Percentiles rank a stretch among this genome's conserved stretches.
These are phyloP conservation scores for Malus hybrid DNA, from an alignment of 331 rosid genomes.

Conservation along the genomic window DNA sequence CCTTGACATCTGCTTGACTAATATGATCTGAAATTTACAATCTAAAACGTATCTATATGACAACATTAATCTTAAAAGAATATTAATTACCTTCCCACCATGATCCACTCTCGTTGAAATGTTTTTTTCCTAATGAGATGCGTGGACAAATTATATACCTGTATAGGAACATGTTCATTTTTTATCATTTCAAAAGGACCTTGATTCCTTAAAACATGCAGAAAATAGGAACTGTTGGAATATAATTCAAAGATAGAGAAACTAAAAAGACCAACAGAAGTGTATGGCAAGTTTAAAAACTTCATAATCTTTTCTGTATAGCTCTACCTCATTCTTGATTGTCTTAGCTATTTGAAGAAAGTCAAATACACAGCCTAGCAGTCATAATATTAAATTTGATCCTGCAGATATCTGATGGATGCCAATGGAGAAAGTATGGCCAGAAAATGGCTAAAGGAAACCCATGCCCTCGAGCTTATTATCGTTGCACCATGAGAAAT, in stretches of 20 bases:
- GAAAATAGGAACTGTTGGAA: not conserved
- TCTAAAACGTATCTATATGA: not conserved
- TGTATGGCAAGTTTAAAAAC: not conserved
- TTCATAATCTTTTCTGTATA: not conserved
- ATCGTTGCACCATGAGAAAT: constrained; percentile 69
- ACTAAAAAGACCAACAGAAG: not conserved
- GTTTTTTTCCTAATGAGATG: not conserved
- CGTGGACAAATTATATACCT: not conserved
- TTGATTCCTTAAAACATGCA: not conserved
- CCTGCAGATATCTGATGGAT: constrained; percentile 63
- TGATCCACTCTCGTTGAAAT: not conserved
- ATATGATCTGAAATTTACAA: not conserved
- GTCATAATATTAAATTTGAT: not conserved
- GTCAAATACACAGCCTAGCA: not conserved
- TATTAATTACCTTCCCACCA: not conserved
- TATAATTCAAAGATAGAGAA: not conserved
- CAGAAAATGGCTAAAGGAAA: constrained; percentile 86
- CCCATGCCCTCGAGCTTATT: constrained; percentile 74
- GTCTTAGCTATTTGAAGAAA: not conserved
- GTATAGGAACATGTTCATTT: not conserved
- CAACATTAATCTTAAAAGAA: not conserved
- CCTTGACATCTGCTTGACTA: not conserved
- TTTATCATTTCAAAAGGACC: not conserved
- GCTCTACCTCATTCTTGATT: not conserved
- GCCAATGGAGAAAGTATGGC: constrained; percentile 86